phyloP scores from a whole-genome alignment of 176 grass and related monocot genomes.

The Bolboschoenus planiculmis region DNA sequence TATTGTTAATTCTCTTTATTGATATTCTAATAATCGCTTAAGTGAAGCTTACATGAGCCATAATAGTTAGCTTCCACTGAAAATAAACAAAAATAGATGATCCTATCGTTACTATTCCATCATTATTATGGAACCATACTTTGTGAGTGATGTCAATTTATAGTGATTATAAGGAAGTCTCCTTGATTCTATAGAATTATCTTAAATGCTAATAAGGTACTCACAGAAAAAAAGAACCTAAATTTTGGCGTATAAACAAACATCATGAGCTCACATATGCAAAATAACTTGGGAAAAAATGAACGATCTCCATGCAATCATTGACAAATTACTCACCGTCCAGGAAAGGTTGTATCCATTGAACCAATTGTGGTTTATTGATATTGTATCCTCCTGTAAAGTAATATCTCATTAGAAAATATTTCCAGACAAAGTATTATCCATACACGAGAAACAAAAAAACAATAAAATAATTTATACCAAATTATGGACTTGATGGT shows the following conservation, averaged over 20 bases:
- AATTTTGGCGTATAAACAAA: background rate
- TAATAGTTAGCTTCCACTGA: slow-evolving; percentile 41
- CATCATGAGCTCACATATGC: background rate
- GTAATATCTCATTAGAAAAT: slow-evolving; percentile 19
- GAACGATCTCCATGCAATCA: background rate
- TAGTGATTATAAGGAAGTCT: background rate
- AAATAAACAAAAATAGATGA: background rate
- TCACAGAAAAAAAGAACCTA: background rate
- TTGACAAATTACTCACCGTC: slow-evolving; percentile 53
- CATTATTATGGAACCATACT: background rate
- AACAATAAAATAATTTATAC: slow-evolving; percentile 23
- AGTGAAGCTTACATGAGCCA: background rate
- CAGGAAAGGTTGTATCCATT: slow-evolving; percentile 90
- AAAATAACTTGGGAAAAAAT: background rate
- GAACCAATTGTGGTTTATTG: slow-evolving; percentile 99
- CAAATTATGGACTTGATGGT: slow-evolving; percentile 97
- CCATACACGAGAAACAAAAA: background rate
- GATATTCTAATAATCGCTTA: background rate
- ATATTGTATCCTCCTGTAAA: slow-evolving; percentile 84
- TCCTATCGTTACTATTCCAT: background rate
- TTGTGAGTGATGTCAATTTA: background rate
- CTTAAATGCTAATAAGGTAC: background rate
- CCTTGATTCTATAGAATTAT: background rate
- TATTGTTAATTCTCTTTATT: background rate
- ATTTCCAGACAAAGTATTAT: background rate